These are phyloP conservation scores for Euclidium syriacum DNA, from an alignment of 345 rosid species.

Conservation along the genomic window DNA sequence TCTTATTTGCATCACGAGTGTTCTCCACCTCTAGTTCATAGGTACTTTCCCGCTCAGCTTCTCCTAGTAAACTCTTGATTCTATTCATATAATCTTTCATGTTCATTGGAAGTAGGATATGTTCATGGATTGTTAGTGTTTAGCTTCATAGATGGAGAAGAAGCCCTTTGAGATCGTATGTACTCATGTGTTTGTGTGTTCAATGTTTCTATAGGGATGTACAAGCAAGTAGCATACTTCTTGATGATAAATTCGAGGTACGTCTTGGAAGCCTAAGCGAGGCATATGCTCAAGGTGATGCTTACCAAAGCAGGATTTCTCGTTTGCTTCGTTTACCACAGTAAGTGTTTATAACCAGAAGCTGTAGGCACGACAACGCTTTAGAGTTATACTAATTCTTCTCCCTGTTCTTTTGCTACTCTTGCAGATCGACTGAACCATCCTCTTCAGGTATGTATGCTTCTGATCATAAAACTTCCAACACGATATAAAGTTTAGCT, in stretches of 20 bases:
- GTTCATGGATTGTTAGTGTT: background rate
- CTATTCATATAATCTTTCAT: background rate
- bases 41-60: slow-evolving; percentile 40
- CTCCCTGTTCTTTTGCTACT: slow-evolving; percentile 12
- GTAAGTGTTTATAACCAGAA: slow-evolving; percentile 46
- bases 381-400: slow-evolving; percentile 17
- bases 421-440: slow-evolving; percentile 77
- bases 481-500: background rate
- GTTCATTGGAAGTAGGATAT: background rate
- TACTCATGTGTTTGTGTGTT: slow-evolving; percentile 29
- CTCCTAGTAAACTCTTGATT: background rate
- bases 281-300: slow-evolving; percentile 79
- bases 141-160: background rate
- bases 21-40: slow-evolving; percentile 80
- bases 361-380: background rate
- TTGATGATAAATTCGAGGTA: slow-evolving; percentile 97
- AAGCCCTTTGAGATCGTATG: background rate
- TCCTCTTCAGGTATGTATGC: slow-evolving; percentile 62
- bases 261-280: slow-evolving; percentile 90
- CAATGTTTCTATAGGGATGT: slow-evolving; percentile 65
- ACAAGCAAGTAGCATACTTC: slow-evolving; percentile 99
- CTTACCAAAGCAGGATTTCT: slow-evolving; percentile 79
- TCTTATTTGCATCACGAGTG: slow-evolving; percentile 92
- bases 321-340: slow-evolving; percentile 84
- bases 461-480: background rate